Conservation (phyloP, 805 yeast genomes). For the Candida pseudofarinosa region DNA sequence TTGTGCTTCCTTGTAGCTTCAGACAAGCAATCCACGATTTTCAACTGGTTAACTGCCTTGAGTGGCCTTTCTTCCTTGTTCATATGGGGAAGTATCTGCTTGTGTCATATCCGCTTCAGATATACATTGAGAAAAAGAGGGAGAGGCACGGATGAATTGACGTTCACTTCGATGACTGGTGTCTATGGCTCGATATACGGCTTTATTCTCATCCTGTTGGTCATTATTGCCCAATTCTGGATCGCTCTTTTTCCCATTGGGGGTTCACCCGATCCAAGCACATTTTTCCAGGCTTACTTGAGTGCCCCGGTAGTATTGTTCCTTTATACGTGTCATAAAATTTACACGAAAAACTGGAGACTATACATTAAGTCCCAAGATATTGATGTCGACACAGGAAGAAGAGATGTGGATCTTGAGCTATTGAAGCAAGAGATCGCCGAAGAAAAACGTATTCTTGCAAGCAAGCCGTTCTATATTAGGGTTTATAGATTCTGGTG, state of each 20-base stretch:
- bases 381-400: conserved; percentile 35
- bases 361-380: conserved; percentile 27
- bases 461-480: conserved; percentile 29
- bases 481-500: conserved; percentile 34
- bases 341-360: conserved; percentile 40
- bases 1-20: conserved; percentile 45
- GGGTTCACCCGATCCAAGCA: conserved; percentile 45
- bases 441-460: conserved; percentile 33
- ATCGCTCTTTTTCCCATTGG: conserved; percentile 71
- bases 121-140: conserved; percentile 62
- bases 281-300: conserved; percentile 64
- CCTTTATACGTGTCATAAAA: conserved; percentile 55
- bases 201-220: conserved; percentile 49
- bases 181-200: conserved; percentile 66
- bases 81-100: conserved; percentile 47
- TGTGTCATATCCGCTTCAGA: conserved; percentile 48
- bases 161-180: conserved; percentile 66
- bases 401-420: conserved; percentile 37
- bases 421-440: conserved; percentile 37
- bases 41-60: conserved; percentile 47
- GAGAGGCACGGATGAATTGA: conserved; percentile 62
- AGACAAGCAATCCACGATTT: conserved; percentile 32
- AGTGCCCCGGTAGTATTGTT: conserved; percentile 59
- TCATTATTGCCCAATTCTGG: conserved; percentile 79
- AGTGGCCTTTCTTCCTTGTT: conserved; percentile 47